Evolutionary conservation across 768 basidiomycete species (phyloP), one percentile per base, ranked within the genome.

Genomic region (Chalciporus pseudorubinellus): DNA sequence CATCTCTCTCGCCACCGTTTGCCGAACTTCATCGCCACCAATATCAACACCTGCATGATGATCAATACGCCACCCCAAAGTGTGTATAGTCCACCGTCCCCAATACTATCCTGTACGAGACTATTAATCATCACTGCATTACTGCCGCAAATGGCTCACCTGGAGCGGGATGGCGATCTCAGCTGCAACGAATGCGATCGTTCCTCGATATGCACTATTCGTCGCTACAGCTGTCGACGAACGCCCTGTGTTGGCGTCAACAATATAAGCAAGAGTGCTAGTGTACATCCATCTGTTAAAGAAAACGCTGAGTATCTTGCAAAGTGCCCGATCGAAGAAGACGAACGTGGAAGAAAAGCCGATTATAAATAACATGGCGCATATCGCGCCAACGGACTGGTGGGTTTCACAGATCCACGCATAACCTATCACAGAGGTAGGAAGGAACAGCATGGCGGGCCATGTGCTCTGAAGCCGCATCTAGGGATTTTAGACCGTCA

Each of bases 131-230:
- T 48, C 10, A 16, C 43, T 20, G 39, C 20, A 7, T 18, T 31
- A 40, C 19, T 14, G 18, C 13, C 29, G 38, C 29, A 16, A 31
- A 28, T 5, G 9, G 11, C 45, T 46, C 42, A 51, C 53, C 75
- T 87, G 85, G 5, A 93, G 73, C 0, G 91, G 90, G 2, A 89
- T 81, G 1, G 88, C 85, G n/a, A 88, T 74, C 64, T 94, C 89
- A 1, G 81, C 81, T 1, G 83, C 82, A 11, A 87, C 61, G 64
- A 87, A 88, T 9, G 86, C 90, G 14, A 77, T 68, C 3, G 77
- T 34, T 0, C 92, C 91, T 39, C 92, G 79, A 63, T 85, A 88
- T 33, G 77, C 78, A 47, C 86, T 88, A 63, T 95, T 95, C 39
- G 75, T 69, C 1, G 92, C 90, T 9, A 83, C 80, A 0, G 88